Conservation (phyloP, 2,329 filamentous ascomycete genomes). For the Fusarium sp. region DNA sequence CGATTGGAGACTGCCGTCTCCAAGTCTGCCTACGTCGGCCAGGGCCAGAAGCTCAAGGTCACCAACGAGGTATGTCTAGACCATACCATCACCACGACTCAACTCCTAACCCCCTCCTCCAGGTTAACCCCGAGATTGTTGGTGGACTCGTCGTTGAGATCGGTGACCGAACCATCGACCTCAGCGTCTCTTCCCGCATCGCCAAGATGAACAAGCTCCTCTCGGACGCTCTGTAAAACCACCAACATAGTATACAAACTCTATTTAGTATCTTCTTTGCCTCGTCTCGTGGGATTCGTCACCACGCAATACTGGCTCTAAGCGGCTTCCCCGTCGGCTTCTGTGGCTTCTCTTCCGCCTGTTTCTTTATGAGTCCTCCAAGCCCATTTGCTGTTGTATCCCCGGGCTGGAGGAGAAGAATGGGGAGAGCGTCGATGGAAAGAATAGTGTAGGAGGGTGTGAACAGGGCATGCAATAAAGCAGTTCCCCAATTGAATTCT, state of each 20-base stretch:
- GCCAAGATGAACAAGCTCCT: slow-evolving; percentile 99
- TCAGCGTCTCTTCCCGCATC: slow-evolving; percentile 93
- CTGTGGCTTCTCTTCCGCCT: slow-evolving; percentile 24
- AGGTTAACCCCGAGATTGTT: slow-evolving; percentile 94
- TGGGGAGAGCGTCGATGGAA: slow-evolving; percentile 41
- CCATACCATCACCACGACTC: background rate
- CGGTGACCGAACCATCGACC: slow-evolving; percentile 97
- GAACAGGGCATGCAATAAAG: slow-evolving; percentile 44
- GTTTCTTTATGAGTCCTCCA: slow-evolving; percentile 25
- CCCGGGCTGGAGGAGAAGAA: slow-evolving; percentile 23
- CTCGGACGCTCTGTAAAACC: slow-evolving; percentile 89
- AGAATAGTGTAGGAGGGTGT: slow-evolving; percentile 45
- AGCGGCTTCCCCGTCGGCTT: slow-evolving; percentile 22
- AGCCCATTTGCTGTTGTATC: slow-evolving; percentile 27
- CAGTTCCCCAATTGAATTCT: slow-evolving; percentile 33
- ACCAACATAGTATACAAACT: slow-evolving; percentile 36
- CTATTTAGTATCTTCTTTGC: slow-evolving; percentile 41
- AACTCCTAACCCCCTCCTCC: slow-evolving; percentile 24
- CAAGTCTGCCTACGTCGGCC: slow-evolving; percentile 88
- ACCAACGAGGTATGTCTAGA: slow-evolving; percentile 76
- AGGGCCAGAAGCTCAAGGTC: slow-evolving; percentile 98
- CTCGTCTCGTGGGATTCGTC: slow-evolving; percentile 24
- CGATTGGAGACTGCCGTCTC: slow-evolving; percentile 87
- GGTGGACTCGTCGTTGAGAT: slow-evolving; percentile 96
- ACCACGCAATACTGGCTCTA: slow-evolving; percentile 11